Evolutionary conservation across 176 grass and related monocot genomes (phyloP), one percentile per base, ranked within the genome.

Genomic region (Lolium multiflorum): DNA sequence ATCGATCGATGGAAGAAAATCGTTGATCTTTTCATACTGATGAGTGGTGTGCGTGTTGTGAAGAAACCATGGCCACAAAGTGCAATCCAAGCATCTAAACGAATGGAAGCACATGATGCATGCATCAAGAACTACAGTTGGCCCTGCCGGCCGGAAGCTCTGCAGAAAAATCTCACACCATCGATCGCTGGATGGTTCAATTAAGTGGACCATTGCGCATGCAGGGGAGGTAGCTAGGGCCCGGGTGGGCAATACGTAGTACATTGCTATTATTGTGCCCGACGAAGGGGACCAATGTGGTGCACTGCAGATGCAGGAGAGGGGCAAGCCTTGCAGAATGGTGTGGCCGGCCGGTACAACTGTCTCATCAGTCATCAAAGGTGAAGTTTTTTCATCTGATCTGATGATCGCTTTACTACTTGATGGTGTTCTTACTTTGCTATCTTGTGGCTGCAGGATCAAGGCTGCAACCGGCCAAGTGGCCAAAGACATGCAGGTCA

Each of bases 191-290:
- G 35, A 15, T 28, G 3, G 82, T 65, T 75, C 35, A 43, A 63
- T 68, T 7, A 50, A 51, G 79, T 81, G 79, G 79, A 21, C 62
- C 72, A 49, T 57, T 20, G n/a, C 66, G 65, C 58, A 56, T 22
- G 57, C 57, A 60, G 57, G 18, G 7, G 52, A 16, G 54, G 17
- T 56, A 56, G 54, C 17, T 20, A 18, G 59, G 78, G 50, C 71
- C 81, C 48, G 48, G 48, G 11, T 3, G 48, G 10, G 48, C 14
- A 56, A 78, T 73, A 87, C 74, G 47, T 87, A 62, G 84, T 90
- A 83, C 89, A 87, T 90, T 90, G 89, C 89, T 84, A 91, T 87
- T 80, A 91, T 84, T 87, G 85, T 84, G 89, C 48, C 58, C 24
- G 74, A 15, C 31, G 48, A 84, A 91, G 49, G 84, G 89, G 89